A percentile compares a stretch with the other conserved stretches of the same genome.
Conservation (phyloP, 495 filamentous ascomycete genomes). For the Ramalina intermedia region DNA sequence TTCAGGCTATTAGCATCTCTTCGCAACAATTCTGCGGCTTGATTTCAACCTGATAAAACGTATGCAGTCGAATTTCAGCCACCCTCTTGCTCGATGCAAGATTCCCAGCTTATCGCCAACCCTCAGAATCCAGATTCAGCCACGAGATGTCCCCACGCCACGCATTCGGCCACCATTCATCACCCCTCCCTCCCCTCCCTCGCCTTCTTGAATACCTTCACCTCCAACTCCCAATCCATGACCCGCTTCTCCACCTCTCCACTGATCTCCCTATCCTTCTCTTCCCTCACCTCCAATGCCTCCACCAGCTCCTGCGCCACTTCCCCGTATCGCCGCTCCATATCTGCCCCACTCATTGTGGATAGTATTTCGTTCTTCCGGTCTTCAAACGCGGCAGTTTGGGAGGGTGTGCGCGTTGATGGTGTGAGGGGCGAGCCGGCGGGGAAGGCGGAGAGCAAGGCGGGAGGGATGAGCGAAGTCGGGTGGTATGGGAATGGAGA, state of each 20-base stretch:
- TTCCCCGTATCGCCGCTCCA: conserved; percentile 9
- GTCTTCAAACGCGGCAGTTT: conserved; percentile 6
- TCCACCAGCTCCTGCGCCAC: conserved; percentile 4
- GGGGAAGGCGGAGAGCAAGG: neutral
- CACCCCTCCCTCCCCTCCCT: conserved; percentile 3
- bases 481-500: neutral
- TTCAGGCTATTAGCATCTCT: no score
- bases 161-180: neutral
- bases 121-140: neutral
- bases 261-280: conserved; percentile 7
- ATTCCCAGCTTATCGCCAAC: no score
- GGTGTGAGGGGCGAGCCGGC: neutral
- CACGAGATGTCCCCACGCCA: neutral
- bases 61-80: no score
- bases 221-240: conserved; percentile 14
- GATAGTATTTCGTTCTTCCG: conserved; percentile 9
- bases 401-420: neutral
- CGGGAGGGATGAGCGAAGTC: neutral
- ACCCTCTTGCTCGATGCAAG: no score
- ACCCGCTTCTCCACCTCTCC: conserved; percentile 11
- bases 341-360: conserved; percentile 8
- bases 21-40: no score
- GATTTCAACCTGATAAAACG: no score
- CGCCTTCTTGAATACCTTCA: conserved; percentile 12
- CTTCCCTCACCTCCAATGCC: conserved; percentile 8